Conservation (phyloP, 768 basidiomycete genomes). For the Termitomyces sp. region DNA sequence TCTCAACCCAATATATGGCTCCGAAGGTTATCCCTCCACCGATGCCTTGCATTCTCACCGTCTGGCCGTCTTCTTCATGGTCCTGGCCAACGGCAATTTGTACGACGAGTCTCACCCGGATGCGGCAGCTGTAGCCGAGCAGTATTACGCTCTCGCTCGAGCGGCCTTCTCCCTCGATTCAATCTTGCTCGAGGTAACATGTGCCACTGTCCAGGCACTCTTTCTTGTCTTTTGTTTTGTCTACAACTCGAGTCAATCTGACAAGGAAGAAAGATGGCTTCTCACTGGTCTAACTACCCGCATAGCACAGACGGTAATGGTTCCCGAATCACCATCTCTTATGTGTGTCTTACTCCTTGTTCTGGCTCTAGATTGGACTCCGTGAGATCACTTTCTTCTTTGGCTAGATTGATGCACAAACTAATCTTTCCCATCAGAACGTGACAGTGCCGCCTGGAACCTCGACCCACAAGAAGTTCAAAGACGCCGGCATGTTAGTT, state of each 20-base stretch:
- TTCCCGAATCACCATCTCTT: neutral
- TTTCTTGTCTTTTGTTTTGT: constrained; percentile 39
- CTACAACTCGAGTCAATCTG: constrained; percentile 35
- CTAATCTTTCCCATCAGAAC: constrained; percentile 28
- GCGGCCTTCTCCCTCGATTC: constrained; percentile 44
- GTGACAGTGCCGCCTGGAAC: constrained; percentile 46
- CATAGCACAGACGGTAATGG: constrained; percentile 38
- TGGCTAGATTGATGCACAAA: neutral
- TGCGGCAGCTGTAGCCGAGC: constrained; percentile 26
- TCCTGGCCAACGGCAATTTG: constrained; percentile 42
- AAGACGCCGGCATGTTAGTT: constrained; percentile 31
- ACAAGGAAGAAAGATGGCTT: constrained; percentile 45
- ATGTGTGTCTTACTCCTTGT: too few species aligned
- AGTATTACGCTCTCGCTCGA: constrained; percentile 42
- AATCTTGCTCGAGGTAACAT: constrained; percentile 37
- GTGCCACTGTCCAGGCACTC: constrained; percentile 42
- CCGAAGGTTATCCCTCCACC: constrained; percentile 23
- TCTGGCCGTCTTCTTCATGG: constrained; percentile 48
- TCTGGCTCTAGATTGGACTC: constrained; percentile 37
- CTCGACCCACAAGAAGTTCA: constrained; percentile 40
- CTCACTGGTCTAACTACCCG: constrained; percentile 38
- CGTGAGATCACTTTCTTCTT: constrained; percentile 31
- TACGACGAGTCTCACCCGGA: constrained; percentile 33
- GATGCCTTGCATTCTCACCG: constrained; percentile 38
- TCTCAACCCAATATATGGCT: constrained; percentile 38